These are phyloP conservation scores for Peterozyma toletana DNA, from an alignment of 805 yeast species.

Conservation along the genomic window DNA sequence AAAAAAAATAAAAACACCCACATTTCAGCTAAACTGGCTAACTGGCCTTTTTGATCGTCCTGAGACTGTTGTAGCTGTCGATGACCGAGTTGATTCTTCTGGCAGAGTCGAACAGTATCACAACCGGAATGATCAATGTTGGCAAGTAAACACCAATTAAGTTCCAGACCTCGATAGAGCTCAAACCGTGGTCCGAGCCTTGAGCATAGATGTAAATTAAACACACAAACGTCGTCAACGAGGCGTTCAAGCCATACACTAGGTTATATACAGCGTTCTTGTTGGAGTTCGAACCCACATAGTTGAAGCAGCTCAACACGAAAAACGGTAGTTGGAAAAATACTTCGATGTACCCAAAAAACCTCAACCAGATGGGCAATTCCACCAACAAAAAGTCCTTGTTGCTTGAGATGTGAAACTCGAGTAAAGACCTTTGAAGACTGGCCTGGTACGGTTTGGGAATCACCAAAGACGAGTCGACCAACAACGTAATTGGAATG, in stretches of 20 bases:
- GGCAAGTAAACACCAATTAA: conserved; percentile 57
- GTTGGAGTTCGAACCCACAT: conserved; percentile 11
- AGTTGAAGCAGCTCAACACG: conserved; percentile 31
- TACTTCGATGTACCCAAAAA: conserved; percentile 69
- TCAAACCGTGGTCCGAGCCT: conserved; percentile 31
- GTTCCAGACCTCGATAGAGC: conserved; percentile 26
- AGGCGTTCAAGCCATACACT: conserved; percentile 78
- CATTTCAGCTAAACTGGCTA: too few relatives aligned
- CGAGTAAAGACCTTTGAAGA: conserved; percentile 41
- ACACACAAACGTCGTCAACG: conserved; percentile 73
- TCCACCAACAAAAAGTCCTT: conserved; percentile 60
- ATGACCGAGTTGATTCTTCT: conserved; percentile 9
- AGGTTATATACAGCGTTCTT: conserved; percentile 28
- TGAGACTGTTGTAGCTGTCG: too few relatives aligned
- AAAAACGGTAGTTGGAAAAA: conserved; percentile 78
- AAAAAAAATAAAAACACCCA: not conserved
- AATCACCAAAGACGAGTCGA: conserved; percentile 69
- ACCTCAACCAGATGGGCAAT: conserved; percentile 65
- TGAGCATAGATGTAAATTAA: conserved; percentile 37
- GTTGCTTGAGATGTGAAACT: conserved; percentile 56
- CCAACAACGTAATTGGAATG: conserved; percentile 64
- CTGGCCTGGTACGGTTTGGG: conserved; percentile 41
- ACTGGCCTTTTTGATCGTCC: too few relatives aligned
- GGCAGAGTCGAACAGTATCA: conserved; percentile 43
- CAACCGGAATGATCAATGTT: conserved; percentile 59